These are phyloP conservation scores for Penicillium bialowiezense DNA, from an alignment of 495 filamentous ascomycete genomes.

Conservation along the genomic window DNA sequence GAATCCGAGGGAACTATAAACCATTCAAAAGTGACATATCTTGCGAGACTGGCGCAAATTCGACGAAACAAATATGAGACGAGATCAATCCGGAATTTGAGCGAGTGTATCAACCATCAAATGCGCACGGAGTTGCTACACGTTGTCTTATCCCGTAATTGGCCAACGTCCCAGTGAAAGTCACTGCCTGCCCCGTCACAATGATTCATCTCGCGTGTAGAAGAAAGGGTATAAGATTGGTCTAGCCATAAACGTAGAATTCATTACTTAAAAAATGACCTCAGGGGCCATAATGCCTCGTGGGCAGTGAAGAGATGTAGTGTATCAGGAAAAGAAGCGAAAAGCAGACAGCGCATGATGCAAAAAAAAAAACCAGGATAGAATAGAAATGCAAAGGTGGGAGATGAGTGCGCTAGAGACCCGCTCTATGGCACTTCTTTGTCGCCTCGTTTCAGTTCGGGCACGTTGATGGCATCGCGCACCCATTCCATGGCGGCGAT, in stretches of 20 bases:
- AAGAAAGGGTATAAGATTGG: slow-evolving; percentile 6
- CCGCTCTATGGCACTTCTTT: slow-evolving; percentile 56
- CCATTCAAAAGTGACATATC: too few relatives aligned
- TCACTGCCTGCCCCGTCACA: too few relatives aligned
- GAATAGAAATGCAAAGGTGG: neutral
- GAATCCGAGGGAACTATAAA: too few relatives aligned
- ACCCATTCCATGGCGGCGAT: slow-evolving; percentile 77
- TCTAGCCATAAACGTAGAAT: slow-evolving; percentile 19
- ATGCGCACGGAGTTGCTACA: too few relatives aligned
- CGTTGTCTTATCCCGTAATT: too few relatives aligned
- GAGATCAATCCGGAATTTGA: too few relatives aligned
- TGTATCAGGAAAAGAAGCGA: slow-evolving; percentile 1
- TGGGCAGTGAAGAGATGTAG: slow-evolving; percentile 4
- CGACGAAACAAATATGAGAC: too few relatives aligned
- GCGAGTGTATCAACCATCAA: too few relatives aligned
- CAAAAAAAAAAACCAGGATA: slow-evolving; percentile 2
- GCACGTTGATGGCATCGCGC: slow-evolving; percentile 63
- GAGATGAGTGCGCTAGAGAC: slow-evolving; percentile 17
- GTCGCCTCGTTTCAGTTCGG: slow-evolving; percentile 66
- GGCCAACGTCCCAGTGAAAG: too few relatives aligned
- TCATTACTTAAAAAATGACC: slow-evolving; percentile 1
- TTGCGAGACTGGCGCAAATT: too few relatives aligned
- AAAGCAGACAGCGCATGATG: neutral
- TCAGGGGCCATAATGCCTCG: slow-evolving; percentile 10
- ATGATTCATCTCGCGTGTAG: too few relatives aligned